phyloP scores from a whole-genome alignment of 805 yeast genomes.

The Starmerella ratchasimensis region DNA sequence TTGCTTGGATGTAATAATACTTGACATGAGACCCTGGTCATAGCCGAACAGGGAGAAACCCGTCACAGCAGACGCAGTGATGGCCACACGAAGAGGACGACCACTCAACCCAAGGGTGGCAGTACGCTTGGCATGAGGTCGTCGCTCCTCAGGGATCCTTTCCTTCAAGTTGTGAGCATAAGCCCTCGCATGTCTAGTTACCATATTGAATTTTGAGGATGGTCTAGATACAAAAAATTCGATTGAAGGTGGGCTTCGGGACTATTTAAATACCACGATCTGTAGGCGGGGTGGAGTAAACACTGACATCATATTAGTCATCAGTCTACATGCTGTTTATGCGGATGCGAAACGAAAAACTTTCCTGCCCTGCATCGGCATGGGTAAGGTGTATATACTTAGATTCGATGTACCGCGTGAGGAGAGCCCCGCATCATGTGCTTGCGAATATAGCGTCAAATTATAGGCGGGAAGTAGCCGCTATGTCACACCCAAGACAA shows the following conservation, averaged over 20 bases:
- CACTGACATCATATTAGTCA: conserved; percentile 10
- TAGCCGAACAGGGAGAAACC: conserved; percentile 39
- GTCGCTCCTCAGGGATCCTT: conserved; percentile 13
- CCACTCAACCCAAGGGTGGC: conserved; percentile 47
- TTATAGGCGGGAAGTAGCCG: too few species aligned
- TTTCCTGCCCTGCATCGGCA: too few species aligned
- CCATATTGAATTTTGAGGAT: conserved; percentile 7
- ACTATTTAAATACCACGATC: conserved; percentile 6
- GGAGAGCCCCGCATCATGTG: too few species aligned
- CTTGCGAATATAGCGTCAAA: too few species aligned
- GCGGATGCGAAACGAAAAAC: not conserved
- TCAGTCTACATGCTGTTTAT: not conserved
- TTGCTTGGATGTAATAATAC: conserved; percentile 39
- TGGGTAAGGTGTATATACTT: too few species aligned
- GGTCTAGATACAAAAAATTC: not conserved
- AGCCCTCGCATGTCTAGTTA: conserved; percentile 12
- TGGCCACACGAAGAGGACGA: conserved; percentile 33
- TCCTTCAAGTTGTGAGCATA: conserved; percentile 13
- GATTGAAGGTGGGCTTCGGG: not conserved
- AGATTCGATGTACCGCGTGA: too few species aligned
- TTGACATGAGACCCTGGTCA: conserved; percentile 25
- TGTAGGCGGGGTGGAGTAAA: conserved; percentile 1
- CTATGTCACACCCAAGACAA: too few species aligned
- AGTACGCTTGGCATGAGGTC: conserved; percentile 25
- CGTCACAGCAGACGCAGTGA: conserved; percentile 46